These are phyloP conservation scores for Ganoderma sp. DNA, from an alignment of 1,284 basidiomycete species.

Conservation along the genomic window DNA sequence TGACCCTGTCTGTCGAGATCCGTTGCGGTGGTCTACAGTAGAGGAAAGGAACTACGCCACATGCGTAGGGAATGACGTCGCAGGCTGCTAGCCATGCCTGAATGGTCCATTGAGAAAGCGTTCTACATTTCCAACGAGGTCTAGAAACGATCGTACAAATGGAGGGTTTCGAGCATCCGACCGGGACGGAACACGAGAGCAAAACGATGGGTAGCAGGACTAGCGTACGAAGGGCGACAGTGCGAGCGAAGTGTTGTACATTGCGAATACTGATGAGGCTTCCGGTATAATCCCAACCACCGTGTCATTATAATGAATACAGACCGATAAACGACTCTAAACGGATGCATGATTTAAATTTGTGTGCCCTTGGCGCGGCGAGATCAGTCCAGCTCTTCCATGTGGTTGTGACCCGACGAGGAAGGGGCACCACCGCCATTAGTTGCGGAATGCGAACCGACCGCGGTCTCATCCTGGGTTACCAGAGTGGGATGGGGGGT, in stretches of 20 bases:
- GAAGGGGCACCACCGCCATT: neutral
- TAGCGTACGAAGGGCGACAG: neutral
- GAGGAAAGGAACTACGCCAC: neutral
- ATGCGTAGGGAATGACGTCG: neutral
- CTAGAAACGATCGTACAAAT: conserved; percentile 2
- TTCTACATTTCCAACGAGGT: neutral
- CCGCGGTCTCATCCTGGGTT: neutral
- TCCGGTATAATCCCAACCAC: neutral
- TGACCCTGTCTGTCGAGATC: neutral
- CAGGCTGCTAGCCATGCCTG: neutral
- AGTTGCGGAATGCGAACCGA: neutral
- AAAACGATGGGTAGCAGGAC: neutral
- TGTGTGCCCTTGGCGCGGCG: neutral
- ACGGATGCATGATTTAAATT: neutral
- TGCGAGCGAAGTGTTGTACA: conserved; percentile 7
- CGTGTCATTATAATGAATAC: neutral
- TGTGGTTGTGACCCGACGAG: neutral
- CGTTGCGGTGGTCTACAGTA: neutral
- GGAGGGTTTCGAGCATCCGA: neutral
- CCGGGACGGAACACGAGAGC: neutral
- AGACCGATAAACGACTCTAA: conserved; percentile 1
- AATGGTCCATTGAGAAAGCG: neutral
- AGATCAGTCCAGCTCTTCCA: neutral
- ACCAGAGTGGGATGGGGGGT: neutral
- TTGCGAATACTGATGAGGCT: neutral